phyloP scores from a whole-genome alignment of 805 yeast genomes.

The Ogataea corticis region DNA sequence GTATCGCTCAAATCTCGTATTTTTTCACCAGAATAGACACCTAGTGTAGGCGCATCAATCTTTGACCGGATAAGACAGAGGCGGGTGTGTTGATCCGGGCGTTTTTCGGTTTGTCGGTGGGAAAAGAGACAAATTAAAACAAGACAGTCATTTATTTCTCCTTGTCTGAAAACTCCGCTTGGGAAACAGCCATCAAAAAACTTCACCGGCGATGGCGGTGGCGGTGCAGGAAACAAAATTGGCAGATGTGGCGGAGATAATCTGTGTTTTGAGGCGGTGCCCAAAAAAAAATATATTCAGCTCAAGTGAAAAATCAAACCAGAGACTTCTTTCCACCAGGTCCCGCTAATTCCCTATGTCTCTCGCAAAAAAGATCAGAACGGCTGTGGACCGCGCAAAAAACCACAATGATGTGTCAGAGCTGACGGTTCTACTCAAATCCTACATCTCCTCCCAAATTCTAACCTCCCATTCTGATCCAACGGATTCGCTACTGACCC shows the following conservation, averaged over 20 bases:
- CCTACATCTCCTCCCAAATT: neutral
- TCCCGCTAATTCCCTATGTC: neutral
- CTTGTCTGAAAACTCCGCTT: neutral
- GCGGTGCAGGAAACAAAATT: slow-evolving; percentile 2
- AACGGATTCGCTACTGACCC: neutral
- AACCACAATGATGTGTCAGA: slow-evolving; percentile 7
- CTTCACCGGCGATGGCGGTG: slow-evolving; percentile 4
- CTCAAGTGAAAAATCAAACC: too few species aligned
- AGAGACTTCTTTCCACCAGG: neutral
- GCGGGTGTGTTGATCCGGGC: neutral
- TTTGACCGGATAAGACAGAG: neutral
- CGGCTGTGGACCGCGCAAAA: slow-evolving; percentile 7
- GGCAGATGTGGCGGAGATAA: neutral
- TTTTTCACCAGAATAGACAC: neutral
- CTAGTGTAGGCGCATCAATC: neutral
- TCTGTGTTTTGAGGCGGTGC: too few species aligned
- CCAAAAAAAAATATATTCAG: neutral
- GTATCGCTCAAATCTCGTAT: neutral
- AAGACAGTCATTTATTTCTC: neutral
- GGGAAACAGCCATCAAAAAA: slow-evolving; percentile 7
- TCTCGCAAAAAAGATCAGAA: slow-evolving; percentile 1
- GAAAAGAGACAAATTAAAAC: neutral
- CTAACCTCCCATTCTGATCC: neutral
- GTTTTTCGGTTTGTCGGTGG: neutral
- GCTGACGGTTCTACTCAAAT: slow-evolving; percentile 3